Percentiles rank a stretch among this genome's conserved stretches.
These are phyloP conservation scores for Neurospora sp. DNA, from an alignment of 2,329 filamentous ascomycete genomes.

Conservation along the genomic window DNA sequence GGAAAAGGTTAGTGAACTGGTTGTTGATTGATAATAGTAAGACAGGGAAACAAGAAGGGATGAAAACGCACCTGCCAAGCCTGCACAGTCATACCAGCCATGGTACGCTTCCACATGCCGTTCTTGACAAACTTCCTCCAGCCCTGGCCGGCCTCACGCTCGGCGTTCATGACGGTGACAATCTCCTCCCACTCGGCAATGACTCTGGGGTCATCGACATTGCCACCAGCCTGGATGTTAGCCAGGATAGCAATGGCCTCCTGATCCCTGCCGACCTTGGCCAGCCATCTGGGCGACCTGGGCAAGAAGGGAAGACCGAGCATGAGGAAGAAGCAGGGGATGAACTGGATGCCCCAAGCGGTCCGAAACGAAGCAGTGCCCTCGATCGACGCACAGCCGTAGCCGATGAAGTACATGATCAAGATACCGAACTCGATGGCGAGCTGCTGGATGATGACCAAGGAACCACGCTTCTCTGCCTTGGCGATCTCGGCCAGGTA, in stretches of 20 bases:
- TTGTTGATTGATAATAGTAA: not conserved
- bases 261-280: conserved; percentile 50
- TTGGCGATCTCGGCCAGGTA: conserved; percentile 59
- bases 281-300: conserved; percentile 54
- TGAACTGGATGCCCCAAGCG: conserved; percentile 55
- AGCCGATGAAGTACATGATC: conserved; percentile 60
- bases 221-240: conserved; percentile 45
- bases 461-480: conserved; percentile 45
- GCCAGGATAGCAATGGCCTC: conserved; percentile 44
- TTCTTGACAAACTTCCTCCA: conserved; percentile 30
- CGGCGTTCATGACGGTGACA: conserved; percentile 27
- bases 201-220: conserved; percentile 43
- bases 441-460: conserved; percentile 66
- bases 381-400: conserved; percentile 52
- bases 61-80: conserved; percentile 37
- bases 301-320: conserved; percentile 51
- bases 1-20: not conserved
- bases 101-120: conserved; percentile 49
- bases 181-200: conserved; percentile 49
- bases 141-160: conserved; percentile 24
- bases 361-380: conserved; percentile 50
- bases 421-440: conserved; percentile 64
- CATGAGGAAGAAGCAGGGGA: conserved; percentile 50
- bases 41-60: too few relatives aligned
- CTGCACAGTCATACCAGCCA: conserved; percentile 46